Percentiles rank a stretch among this genome's conserved stretches.
phyloP scores from a whole-genome alignment of 306 rosid species.

The Cicer judaicum region DNA sequence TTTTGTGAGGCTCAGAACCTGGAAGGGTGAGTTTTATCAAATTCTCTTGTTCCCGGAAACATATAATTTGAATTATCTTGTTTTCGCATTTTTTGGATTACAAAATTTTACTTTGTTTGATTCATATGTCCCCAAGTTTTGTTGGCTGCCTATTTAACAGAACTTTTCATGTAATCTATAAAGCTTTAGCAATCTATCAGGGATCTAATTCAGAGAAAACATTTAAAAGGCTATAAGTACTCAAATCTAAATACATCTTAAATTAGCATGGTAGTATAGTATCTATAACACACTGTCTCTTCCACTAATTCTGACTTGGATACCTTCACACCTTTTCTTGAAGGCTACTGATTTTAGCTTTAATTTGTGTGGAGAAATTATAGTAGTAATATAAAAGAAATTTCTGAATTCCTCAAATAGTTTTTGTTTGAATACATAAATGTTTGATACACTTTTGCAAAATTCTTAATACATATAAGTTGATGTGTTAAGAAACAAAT shows the following conservation, averaged over 20 bases:
- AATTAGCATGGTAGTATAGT: no score
- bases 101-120: background rate
- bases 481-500: background rate
- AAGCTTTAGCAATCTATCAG: background rate
- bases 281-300: background rate
- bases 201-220: background rate
- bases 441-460: background rate
- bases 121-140: conserved; percentile 10
- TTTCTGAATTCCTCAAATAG: background rate
- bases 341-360: conserved; percentile 16
- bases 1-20: conserved; percentile 67
- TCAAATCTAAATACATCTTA: background rate
- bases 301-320: background rate
- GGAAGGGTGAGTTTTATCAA: conserved; percentile 66
- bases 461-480: background rate
- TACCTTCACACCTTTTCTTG: background rate
- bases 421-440: background rate
- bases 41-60: background rate
- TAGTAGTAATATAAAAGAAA: background rate
- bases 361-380: background rate
- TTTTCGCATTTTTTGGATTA: conserved; percentile 3
- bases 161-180: conserved; percentile 20
- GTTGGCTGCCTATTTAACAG: conserved; percentile 10
- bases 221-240: background rate
- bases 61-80: conserved; percentile 10